Base-by-base conservation (phyloP, 495 filamentous ascomycete species). In the Apiosordaria backusii region DNA sequence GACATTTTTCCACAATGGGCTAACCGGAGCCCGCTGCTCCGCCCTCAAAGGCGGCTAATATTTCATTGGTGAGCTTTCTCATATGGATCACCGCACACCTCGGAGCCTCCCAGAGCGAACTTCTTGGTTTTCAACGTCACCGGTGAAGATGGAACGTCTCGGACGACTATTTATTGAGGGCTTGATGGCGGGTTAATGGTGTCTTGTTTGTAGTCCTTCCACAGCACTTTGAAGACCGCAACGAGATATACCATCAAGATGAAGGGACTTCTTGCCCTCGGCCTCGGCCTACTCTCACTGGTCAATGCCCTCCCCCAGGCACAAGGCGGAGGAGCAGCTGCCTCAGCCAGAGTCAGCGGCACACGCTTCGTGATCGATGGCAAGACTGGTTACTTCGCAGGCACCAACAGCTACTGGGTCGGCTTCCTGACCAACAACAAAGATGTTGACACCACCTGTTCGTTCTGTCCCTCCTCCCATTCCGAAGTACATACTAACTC, bases 361-460 rank as follows among this genome's bases (percentile, higher is more conserved):
- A 74, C 71, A 0, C 68, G 68, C 24, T 89, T 90, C 78, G 81
- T 76, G 60, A 85, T 90, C 68, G 85, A 89, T 71, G 87, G 86
- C 21, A 70, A 84, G 66, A 86, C 84, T 4, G 79, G 80, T 65
- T 87, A 88, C 76, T 89, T 82, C 71, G 85, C 87, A 3, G 90
- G 90, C 18, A 88, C 87, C 4, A 92, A 93, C 76, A 77, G 84
- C 57, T 92, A 92, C 81, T 93, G 88, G 89, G 84, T 91, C 67
- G 78, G 82, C 19, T 91, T 91, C 78, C 82, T 91, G 23, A 85
- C 79, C 21, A 86, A 85, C 72, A 80, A 85, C 66, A 76, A 72
- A n/a, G 88, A 91, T 71, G 84, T 90, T 10, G 86, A 90, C 35
- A 45, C 35, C 5, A 45, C 35, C 35, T 45, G 35, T 45, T 45